phyloP scores from a whole-genome alignment of 306 rosid species.

The Vigna mungo region DNA sequence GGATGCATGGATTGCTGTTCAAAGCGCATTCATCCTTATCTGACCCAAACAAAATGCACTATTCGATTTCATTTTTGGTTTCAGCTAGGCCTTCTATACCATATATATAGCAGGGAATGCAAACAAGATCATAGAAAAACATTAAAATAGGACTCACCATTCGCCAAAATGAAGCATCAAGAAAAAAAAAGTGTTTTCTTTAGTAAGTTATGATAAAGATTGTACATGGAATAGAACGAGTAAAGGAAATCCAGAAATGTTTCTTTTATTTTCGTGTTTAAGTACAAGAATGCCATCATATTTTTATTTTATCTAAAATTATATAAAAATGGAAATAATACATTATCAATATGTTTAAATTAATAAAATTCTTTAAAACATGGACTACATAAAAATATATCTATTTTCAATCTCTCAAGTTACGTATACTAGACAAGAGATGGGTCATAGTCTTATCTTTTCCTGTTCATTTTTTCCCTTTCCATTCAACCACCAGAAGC shows the following conservation, averaged over 20 bases:
- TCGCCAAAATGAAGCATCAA: not conserved
- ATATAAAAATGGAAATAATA: no score
- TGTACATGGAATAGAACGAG: not conserved
- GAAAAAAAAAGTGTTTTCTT: no score
- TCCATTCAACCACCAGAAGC: not conserved
- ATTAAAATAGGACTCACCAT: not conserved
- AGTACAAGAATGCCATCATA: not conserved
- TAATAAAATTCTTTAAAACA: not conserved
- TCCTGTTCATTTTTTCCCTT: not conserved
- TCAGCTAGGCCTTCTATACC: not conserved
- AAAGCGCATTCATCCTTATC: not conserved
- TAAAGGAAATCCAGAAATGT: not conserved
- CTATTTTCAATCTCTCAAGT: not conserved
- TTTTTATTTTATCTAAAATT: not conserved
- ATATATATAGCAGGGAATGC: no score
- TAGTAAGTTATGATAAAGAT: no score
- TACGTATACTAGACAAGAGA: not conserved
- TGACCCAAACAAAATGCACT: not conserved
- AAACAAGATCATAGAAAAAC: not conserved
- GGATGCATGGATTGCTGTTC: not conserved
- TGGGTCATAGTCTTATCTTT: not conserved
- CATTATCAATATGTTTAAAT: not conserved
- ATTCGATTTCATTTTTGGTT: not conserved
- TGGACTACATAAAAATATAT: not conserved
- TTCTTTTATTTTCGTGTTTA: not conserved